Conservation (phyloP, 768 basidiomycete genomes). For the Mycena alexandri region DNA sequence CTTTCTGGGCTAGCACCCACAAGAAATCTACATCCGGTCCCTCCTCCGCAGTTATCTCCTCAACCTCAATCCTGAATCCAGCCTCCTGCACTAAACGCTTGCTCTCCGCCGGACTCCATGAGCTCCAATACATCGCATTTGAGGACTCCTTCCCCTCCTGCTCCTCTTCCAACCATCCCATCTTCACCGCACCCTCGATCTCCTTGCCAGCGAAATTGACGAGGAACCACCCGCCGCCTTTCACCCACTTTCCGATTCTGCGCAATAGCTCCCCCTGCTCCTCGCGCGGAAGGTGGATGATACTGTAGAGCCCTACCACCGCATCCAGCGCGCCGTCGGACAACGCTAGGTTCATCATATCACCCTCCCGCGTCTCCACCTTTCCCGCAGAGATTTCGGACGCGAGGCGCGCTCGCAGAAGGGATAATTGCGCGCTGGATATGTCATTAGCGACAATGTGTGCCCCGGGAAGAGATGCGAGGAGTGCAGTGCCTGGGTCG, state of each 20-base stretch:
- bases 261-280: constrained; percentile 26
- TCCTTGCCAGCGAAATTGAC: constrained; percentile 25
- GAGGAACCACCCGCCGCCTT: constrained; percentile 24
- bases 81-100: constrained; percentile 24
- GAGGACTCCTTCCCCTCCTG: constrained; percentile 18
- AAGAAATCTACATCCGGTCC: constrained; percentile 15
- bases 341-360: constrained; percentile 26
- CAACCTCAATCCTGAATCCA: constrained; percentile 25
- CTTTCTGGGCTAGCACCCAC: constrained; percentile 22
- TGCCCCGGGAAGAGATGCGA: constrained; percentile 11
- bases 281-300: constrained; percentile 24
- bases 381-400: constrained; percentile 23
- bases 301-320: constrained; percentile 22
- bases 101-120: constrained; percentile 18
- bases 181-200: constrained; percentile 19
- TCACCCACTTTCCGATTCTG: constrained; percentile 21
- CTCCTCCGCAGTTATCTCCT: constrained; percentile 21
- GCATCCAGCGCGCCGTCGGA: constrained; percentile 18
- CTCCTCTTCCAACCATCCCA: constrained; percentile 23
- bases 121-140: constrained; percentile 29
- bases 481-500: constrained; percentile 21
- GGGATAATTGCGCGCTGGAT: constrained; percentile 18
- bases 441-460: constrained; percentile 24
- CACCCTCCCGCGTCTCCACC: constrained; percentile 18
- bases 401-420: constrained; percentile 14